phyloP scores from a whole-genome alignment of 495 filamentous ascomycete species.

The Penicillium goetzii region DNA sequence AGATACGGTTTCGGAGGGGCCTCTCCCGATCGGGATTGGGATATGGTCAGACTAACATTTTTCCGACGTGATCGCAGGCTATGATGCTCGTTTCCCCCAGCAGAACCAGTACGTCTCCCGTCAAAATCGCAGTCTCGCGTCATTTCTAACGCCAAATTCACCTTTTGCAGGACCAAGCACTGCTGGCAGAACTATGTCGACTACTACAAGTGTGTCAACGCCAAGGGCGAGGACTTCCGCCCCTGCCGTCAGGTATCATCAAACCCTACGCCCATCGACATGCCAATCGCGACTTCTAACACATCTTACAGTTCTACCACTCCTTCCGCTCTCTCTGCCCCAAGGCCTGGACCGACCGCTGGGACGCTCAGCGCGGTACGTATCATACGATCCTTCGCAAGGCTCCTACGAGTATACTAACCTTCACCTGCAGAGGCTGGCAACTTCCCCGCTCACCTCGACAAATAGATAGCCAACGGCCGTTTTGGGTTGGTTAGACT shows the following conservation, averaged over 20 bases:
- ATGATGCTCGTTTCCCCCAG: conserved; percentile 99
- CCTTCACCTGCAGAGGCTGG: conserved; percentile 67
- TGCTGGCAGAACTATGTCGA: conserved; percentile 99
- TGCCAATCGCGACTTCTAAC: conserved; percentile 14
- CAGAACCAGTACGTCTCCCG: conserved; percentile 74
- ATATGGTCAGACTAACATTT: conserved; percentile 37
- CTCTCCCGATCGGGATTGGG: conserved; percentile 24
- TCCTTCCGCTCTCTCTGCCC: conserved; percentile 97
- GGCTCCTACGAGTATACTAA: conserved; percentile 23
- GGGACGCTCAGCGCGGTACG: conserved; percentile 97
- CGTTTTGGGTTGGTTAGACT: conserved; percentile 29
- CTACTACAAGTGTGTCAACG: conserved; percentile 98
- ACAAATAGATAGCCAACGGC: conserved; percentile 38
- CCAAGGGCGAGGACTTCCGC: conserved; percentile 98
- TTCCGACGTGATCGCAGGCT: conserved; percentile 62
- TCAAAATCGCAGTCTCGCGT: neutral
- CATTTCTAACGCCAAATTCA: conserved; percentile 19
- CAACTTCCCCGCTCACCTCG: conserved; percentile 76
- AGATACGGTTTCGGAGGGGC: conserved; percentile 16
- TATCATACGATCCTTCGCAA: conserved; percentile 32
- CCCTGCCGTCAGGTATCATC: conserved; percentile 88
- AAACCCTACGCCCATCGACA: neutral
- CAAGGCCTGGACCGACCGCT: conserved; percentile 89
- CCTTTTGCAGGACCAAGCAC: conserved; percentile 64
- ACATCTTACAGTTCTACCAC: conserved; percentile 74